Percentiles rank a stretch among this genome's conserved stretches.
phyloP scores from a whole-genome alignment of 164 flowering plant species.

The Tinospora cordifolia region DNA sequence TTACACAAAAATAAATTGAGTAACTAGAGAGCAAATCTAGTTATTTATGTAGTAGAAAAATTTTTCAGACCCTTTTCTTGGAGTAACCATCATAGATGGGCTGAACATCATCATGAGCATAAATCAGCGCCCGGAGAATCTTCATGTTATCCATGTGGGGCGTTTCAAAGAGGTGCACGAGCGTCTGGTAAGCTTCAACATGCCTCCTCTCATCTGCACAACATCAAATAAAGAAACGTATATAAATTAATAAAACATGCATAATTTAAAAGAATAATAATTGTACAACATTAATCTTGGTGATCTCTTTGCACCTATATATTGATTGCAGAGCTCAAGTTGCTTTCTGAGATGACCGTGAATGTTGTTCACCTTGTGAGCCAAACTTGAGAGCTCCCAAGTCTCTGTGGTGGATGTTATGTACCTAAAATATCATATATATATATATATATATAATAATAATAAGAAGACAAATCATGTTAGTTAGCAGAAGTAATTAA shows the following conservation, averaged over 20 bases:
- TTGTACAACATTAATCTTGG: too few species aligned
- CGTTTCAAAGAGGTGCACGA: constrained; percentile 35
- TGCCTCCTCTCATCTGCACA: constrained; percentile 48
- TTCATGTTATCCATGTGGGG: constrained; percentile 64
- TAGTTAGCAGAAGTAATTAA: too few species aligned
- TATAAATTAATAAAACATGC: too few species aligned
- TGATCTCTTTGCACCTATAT: constrained; percentile 33
- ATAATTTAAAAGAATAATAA: too few species aligned
- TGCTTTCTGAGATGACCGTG: constrained; percentile 40
- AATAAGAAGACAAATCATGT: too few species aligned
- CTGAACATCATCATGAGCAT: constrained; percentile 40
- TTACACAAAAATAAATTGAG: neutral
- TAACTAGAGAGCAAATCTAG: neutral
- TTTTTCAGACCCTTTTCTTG: constrained; percentile 36
- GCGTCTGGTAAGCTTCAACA: constrained; percentile 34
- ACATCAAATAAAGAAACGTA: too few species aligned
- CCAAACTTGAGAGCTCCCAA: constrained; percentile 79
- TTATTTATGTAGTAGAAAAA: too few species aligned
- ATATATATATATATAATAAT: too few species aligned
- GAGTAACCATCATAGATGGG: constrained; percentile 49
- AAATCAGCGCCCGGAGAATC: constrained; percentile 46
- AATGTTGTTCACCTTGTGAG: constrained; percentile 53
- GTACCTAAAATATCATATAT: constrained; percentile 29
- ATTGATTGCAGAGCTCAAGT: constrained; percentile 34
- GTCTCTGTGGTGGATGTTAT: constrained; percentile 55